Base-by-base conservation (phyloP, 169 alveolate species). In the Plasmodium gaboni region DNA sequence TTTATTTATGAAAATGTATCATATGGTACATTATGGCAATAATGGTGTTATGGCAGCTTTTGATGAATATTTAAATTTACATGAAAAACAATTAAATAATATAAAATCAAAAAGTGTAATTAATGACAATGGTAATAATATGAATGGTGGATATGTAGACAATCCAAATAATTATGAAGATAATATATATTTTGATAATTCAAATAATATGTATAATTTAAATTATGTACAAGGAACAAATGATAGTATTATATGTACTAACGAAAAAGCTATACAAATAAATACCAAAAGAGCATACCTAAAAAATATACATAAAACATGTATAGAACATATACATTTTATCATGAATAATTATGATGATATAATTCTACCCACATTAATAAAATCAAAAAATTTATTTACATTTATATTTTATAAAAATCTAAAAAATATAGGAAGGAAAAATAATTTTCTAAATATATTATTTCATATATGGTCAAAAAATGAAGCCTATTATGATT, bases 381-480 rank as follows among this genome's bases (percentile, higher is more conserved):
- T 24, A 13, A 86, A 86, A 73, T 74, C 70, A 19, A 69, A 86
- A 51, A 42, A 70, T 15, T 86, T 86, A 8, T 86, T 86, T 73
- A 46, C 74, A 17, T 71, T 60, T 53, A 22, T 86, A 38, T 86
- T 86, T 46, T 32, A 73, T 32, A 86, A 71, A 70, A 86, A 71
- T 86, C 1, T 86, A 42, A 86, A 59, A 64, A 60, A 12, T 32
- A 59, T 86, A 38, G 69, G 64, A 7, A 38, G 22, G 17, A 61
- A 59, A 59, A 86, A 71, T 86, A 24, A 24, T 19, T 86, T 86
- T 55, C 67, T 86, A 15, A 59, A 71, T 50, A 70, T 86, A 42
- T 46, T 71, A 38, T 71, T 86, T 71, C 48, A 59, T 44, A 60
- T 72, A 24, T 86, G 92, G 92, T 70, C 87, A 22, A 86, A 60